A percentile compares a stretch with the other conserved stretches of the same genome.
These are phyloP conservation scores for Erythrobasidium yunnanense DNA, from an alignment of 768 basidiomycete genomes.

Conservation along the genomic window DNA sequence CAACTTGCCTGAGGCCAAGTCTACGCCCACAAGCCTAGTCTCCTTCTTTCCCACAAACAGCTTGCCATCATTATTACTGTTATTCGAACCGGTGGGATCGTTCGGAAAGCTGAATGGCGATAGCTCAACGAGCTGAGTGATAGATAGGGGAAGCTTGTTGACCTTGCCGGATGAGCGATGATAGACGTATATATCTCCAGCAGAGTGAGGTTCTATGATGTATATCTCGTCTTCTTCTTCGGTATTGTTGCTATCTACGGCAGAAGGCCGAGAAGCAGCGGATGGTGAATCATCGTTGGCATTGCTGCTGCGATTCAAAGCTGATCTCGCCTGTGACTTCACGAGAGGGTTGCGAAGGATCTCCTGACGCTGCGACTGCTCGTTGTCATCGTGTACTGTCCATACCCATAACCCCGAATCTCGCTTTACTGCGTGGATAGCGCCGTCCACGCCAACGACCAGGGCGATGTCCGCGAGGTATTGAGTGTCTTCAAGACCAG, in stretches of 20 bases:
- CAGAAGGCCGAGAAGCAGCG: too few species aligned
- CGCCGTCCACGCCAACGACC: conserved; percentile 85
- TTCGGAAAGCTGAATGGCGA: conserved; percentile 69
- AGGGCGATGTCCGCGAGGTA: conserved; percentile 72
- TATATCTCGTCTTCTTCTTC: conserved; percentile 55
- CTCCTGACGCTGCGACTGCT: conserved; percentile 32
- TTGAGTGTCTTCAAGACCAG: neutral
- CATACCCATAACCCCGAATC: conserved; percentile 70
- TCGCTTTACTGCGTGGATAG: conserved; percentile 83
- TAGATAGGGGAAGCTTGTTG: conserved; percentile 78
- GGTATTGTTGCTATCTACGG: conserved; percentile 14
- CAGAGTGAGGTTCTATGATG: conserved; percentile 82
- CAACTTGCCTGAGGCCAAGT: conserved; percentile 61
- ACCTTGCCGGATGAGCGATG: conserved; percentile 45
- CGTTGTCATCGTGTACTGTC: conserved; percentile 59
- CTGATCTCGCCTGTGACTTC: conserved; percentile 14
- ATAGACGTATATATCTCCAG: conserved; percentile 80
- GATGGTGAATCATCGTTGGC: too few species aligned
- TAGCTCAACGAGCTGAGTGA: conserved; percentile 82
- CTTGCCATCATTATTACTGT: conserved; percentile 50
- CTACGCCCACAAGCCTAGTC: conserved; percentile 53
- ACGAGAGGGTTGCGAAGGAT: conserved; percentile 31
- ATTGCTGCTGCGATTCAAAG: conserved; percentile 49
- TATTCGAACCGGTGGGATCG: neutral
- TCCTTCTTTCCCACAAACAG: conserved; percentile 86